Evolutionary conservation across 305 asterid species (phyloP), one percentile per base, ranked within the genome.

Genomic region (Ruellia speciosa): DNA sequence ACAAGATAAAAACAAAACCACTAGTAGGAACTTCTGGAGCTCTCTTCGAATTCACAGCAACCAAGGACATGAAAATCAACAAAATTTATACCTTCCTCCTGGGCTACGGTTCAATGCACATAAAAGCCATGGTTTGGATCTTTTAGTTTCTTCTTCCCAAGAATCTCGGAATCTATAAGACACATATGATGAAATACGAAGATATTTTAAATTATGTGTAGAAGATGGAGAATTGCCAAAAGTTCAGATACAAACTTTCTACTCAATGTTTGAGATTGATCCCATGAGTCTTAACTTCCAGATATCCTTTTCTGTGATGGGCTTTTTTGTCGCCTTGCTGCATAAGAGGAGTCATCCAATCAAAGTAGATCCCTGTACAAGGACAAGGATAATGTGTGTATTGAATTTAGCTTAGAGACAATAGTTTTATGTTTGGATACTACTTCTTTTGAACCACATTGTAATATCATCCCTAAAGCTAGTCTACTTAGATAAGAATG

Each of bases 261-360:
- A 68, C 80, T 82, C 66, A 92, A 77, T 66, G 90, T 81, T 71
- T 86, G 94, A 0, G 94, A 77, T 73, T 53, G 79, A 76, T 92
- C 99, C 99, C 96, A 86, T 2, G 77, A 69, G 66, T 92, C 99
- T n/a, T 77, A 92, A 81, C 73, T 75, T 77, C 99, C 97, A 92
- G 24, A 88, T 84, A 68, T 88, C 95, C 75, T 82, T 86, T 58
- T 84, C 96, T 8, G 87, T 84, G 57, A 88, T 87, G 66, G 94
- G 99, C 63, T 77, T 77, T n/a, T 78, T 54, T 86, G 67, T 79
- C 88, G 61, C 99, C 97, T 70, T 79, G 84, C 63, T 64, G 73
- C 99, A 92, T 84, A 43, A 92, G 85, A 66, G 96, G 90, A 66
- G 88, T 81, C 82, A 82, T 73, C 87, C 87, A 81, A 46, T 67